Percentiles rank a stretch among this genome's conserved stretches.
phyloP scores from a whole-genome alignment of 495 filamentous ascomycete genomes.

The Hypoxylon fragiforme region DNA sequence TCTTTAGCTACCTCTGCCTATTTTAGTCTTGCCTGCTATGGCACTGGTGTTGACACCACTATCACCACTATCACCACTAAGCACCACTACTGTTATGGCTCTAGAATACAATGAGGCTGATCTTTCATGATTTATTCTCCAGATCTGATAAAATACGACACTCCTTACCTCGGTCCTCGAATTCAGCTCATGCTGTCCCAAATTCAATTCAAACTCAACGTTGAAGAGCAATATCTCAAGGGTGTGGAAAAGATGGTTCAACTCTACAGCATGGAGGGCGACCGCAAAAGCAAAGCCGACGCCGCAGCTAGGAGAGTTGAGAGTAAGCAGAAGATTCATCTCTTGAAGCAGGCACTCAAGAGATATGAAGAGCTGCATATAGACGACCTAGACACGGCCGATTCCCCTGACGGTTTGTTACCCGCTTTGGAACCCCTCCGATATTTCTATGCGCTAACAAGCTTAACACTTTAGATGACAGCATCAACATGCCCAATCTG shows the following conservation, averaged over 20 bases:
- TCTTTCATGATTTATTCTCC: not conserved
- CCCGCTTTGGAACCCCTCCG: not conserved
- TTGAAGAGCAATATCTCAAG: slow-evolving; percentile 99
- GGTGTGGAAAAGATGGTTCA: slow-evolving; percentile 99
- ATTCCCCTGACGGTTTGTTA: slow-evolving; percentile 75
- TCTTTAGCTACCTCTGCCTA: not conserved
- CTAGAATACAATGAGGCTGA: slow-evolving; percentile 22
- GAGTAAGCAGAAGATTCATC: slow-evolving; percentile 95
- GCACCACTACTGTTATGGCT: not conserved
- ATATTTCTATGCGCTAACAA: not conserved
- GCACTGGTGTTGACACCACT: not conserved
- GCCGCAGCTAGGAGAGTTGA: slow-evolving; percentile 87
- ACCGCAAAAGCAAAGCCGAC: slow-evolving; percentile 90
- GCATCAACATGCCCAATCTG: slow-evolving; percentile 90
- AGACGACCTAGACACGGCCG: slow-evolving; percentile 77
- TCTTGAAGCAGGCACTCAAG: slow-evolving; percentile 93
- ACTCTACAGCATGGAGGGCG: slow-evolving; percentile 96
- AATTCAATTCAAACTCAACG: slow-evolving; percentile 97
- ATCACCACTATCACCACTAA: no score
- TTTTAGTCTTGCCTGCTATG: not conserved
- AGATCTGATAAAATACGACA: slow-evolving; percentile 99
- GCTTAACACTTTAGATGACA: slow-evolving; percentile 72
- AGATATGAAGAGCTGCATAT: slow-evolving; percentile 97
- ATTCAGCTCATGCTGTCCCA: slow-evolving; percentile 99
- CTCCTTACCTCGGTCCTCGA: slow-evolving; percentile 88